phyloP scores from a whole-genome alignment of 169 alveolate genomes.

The Theileria equi region DNA sequence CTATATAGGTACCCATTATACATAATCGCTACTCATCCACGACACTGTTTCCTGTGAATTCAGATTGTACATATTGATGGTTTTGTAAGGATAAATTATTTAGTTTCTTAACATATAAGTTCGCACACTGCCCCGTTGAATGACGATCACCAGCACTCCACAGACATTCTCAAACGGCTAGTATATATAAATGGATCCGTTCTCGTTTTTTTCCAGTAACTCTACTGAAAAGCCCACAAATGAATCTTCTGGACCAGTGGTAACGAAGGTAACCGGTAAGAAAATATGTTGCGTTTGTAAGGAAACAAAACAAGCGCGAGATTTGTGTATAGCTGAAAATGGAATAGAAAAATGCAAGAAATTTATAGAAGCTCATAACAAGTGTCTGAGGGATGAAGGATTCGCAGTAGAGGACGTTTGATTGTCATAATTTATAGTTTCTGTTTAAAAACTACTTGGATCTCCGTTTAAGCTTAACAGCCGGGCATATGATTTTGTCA shows the following conservation, averaged over 20 bases:
- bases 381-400: slow-evolving; percentile 69
- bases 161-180: too few species aligned
- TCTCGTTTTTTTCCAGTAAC: too few species aligned
- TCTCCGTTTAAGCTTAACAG: neutral
- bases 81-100: too few species aligned
- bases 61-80: too few species aligned
- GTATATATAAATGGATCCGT: too few species aligned
- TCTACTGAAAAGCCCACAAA: too few species aligned
- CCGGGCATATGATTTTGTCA: neutral
- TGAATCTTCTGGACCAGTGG: too few species aligned
- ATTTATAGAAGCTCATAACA: slow-evolving; percentile 69
- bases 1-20: neutral
- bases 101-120: too few species aligned
- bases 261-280: slow-evolving; percentile 47
- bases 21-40: too few species aligned
- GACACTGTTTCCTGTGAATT: too few species aligned
- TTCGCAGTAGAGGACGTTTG: slow-evolving; percentile 52
- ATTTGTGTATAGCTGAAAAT: slow-evolving; percentile 64
- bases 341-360: slow-evolving; percentile 68
- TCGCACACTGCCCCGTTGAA: too few species aligned
- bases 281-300: slow-evolving; percentile 71
- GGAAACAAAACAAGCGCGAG: slow-evolving; percentile 75
- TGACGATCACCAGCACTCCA: too few species aligned
- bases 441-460: neutral
- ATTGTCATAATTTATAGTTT: neutral